These are phyloP conservation scores for Carex kokanica DNA, from an alignment of 176 grass and related monocot species.

Conservation along the genomic window DNA sequence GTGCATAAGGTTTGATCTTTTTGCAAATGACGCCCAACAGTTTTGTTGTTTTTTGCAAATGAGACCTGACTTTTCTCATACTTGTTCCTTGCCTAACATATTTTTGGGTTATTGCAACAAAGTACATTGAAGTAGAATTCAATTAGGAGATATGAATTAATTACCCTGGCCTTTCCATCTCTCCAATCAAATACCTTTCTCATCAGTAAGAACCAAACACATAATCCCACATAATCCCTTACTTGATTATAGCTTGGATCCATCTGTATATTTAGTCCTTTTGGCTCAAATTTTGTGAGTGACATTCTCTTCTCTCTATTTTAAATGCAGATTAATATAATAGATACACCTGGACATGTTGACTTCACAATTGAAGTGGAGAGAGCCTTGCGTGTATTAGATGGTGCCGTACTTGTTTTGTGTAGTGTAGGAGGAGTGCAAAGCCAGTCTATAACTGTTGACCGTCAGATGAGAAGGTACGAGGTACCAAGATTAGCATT, in stretches of 20 bases:
- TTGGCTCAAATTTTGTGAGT: background rate
- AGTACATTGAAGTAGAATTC: background rate
- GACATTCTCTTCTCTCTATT: conserved; percentile 16
- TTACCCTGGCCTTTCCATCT: background rate
- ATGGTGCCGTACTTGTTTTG: conserved; percentile 95
- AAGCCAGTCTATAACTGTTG: conserved; percentile 97
- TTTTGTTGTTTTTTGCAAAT: background rate
- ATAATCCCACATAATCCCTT: background rate
- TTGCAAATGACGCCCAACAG: background rate
- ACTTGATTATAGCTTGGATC: background rate
- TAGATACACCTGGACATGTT: conserved; percentile 95
- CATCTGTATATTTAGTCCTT: background rate
- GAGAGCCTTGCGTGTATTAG: conserved; percentile 94
- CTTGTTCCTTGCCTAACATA: background rate
- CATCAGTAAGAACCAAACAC: background rate
- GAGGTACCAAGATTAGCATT: conserved; percentile 94
- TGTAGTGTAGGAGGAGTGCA: conserved; percentile 99
- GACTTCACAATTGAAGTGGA: conserved; percentile 99
- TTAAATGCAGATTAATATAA: conserved; percentile 87
- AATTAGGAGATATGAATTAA: background rate
- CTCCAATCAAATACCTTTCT: background rate
- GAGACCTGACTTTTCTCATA: background rate
- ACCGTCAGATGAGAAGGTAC: conserved; percentile 97
- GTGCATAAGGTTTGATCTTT: background rate
- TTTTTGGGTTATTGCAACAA: background rate